Evolutionary conservation across 768 basidiomycete species (phyloP).

Genomic region (Boletus rubropictus): DNA sequence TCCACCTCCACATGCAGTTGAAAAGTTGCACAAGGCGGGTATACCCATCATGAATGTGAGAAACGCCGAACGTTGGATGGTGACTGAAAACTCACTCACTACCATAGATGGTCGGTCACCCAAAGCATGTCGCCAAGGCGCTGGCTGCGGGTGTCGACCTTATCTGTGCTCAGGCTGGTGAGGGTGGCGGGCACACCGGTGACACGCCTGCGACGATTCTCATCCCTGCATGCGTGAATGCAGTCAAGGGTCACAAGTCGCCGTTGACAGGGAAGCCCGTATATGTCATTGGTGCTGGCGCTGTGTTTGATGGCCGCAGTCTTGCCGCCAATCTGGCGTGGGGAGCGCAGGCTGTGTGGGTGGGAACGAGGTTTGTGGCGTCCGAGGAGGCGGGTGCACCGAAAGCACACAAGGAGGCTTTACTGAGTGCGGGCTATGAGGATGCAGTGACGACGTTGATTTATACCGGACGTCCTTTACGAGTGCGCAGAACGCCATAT

Average conservation of each 20-base stretch:
- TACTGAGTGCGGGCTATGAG: conserved; percentile 65
- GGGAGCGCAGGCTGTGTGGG: conserved; percentile 90
- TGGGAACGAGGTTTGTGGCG: conserved; percentile 86
- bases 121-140: conserved; percentile 80
- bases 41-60: conserved; percentile 83
- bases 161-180: conserved; percentile 91
- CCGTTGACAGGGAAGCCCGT: conserved; percentile 79
- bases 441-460: conserved; percentile 84
- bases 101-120: conserved; percentile 82
- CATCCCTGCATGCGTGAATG: conserved; percentile 87
- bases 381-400: conserved; percentile 75
- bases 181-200: conserved; percentile 88
- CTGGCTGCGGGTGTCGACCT: conserved; percentile 83
- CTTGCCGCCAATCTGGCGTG: conserved; percentile 84
- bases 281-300: conserved; percentile 88
- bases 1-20: conserved; percentile 75
- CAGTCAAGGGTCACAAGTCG: conserved; percentile 67
- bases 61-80: background rate
- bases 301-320: conserved; percentile 83
- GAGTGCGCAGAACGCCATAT: conserved; percentile 80
- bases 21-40: conserved; percentile 75
- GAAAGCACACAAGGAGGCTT: conserved; percentile 75
- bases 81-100: background rate
- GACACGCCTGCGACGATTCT: conserved; percentile 78
- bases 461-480: conserved; percentile 83